Evolutionary conservation across 2,329 filamentous ascomycete species (phyloP).

Genomic region (Monosporascus sp.): DNA sequence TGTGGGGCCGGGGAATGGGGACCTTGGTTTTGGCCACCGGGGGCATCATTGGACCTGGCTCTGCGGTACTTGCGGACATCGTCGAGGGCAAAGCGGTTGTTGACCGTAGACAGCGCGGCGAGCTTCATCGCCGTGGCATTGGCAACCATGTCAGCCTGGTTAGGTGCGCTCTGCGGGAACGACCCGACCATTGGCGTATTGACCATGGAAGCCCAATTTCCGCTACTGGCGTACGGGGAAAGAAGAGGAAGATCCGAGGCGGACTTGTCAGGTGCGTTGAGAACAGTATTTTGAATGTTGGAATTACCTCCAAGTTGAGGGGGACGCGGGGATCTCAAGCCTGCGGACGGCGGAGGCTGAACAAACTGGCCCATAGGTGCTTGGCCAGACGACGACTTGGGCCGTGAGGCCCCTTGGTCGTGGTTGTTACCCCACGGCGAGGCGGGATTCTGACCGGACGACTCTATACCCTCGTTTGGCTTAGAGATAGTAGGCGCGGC

Average conservation of each 20-base stretch:
- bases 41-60: conserved; percentile 79
- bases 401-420: conserved; percentile 51
- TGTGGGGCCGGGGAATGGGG: conserved; percentile 64
- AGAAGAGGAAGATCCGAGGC: conserved; percentile 72
- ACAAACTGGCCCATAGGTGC: conserved; percentile 91
- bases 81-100: conserved; percentile 94
- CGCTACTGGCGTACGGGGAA: conserved; percentile 77
- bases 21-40: conserved; percentile 53
- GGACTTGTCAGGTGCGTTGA: conserved; percentile 66
- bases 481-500: conserved; percentile 69
- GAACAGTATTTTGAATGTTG: conserved; percentile 78
- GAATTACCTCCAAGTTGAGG: conserved; percentile 60
- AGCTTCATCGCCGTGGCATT: conserved; percentile 99
- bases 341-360: conserved; percentile 71
- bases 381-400: conserved; percentile 76
- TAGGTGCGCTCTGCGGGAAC: conserved; percentile 64
- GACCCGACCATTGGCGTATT: conserved; percentile 94
- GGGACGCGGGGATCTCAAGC: conserved; percentile 72
- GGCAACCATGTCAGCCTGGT: conserved; percentile 94
- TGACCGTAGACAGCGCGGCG: conserved; percentile 92
- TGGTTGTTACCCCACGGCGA: conserved; percentile 71
- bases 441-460: conserved; percentile 59
- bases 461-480: conserved; percentile 56
- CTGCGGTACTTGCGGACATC: conserved; percentile 96
- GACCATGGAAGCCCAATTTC: conserved; percentile 97